phyloP scores from a whole-genome alignment of 257 asterid genomes.

The Solanum pimpinellifolium region DNA sequence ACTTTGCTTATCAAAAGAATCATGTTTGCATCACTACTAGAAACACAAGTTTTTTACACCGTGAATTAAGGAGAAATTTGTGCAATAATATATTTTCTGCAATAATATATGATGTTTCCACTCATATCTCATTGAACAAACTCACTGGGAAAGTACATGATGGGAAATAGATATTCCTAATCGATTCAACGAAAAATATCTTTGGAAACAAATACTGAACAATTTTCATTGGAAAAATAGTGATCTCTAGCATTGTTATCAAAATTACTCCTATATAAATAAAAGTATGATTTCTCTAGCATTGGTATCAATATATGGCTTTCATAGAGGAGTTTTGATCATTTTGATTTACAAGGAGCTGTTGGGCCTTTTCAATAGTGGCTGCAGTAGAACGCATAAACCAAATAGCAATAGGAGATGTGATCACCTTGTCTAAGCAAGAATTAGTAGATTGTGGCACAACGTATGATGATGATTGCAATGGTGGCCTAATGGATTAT shows the following conservation, averaged over 20 bases:
- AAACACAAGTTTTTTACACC: not conserved
- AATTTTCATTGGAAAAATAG: not conserved
- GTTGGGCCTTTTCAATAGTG: conserved; percentile 6
- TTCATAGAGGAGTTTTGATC: not conserved
- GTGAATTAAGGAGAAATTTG: not conserved
- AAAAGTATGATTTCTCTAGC: not conserved
- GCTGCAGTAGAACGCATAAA: conserved; percentile 13
- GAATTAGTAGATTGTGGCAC: conserved; percentile 10
- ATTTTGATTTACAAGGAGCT: not conserved
- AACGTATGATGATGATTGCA: not conserved
- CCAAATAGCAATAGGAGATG: conserved; percentile 3
- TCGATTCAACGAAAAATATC: not conserved
- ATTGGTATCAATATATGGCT: not conserved
- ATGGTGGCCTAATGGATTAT: conserved; percentile 17
- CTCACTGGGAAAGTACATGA: not conserved
- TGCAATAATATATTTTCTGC: no score
- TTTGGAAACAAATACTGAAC: not conserved
- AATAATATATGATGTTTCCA: not conserved
- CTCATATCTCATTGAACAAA: not conserved
- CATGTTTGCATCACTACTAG: not conserved
- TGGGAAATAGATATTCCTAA: not conserved
- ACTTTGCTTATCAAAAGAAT: not conserved
- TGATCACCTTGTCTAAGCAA: not conserved
- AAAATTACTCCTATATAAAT: no score
- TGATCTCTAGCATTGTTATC: not conserved